Conservation (phyloP, 176 grass and related monocot species). For the Zizania latifolia region DNA sequence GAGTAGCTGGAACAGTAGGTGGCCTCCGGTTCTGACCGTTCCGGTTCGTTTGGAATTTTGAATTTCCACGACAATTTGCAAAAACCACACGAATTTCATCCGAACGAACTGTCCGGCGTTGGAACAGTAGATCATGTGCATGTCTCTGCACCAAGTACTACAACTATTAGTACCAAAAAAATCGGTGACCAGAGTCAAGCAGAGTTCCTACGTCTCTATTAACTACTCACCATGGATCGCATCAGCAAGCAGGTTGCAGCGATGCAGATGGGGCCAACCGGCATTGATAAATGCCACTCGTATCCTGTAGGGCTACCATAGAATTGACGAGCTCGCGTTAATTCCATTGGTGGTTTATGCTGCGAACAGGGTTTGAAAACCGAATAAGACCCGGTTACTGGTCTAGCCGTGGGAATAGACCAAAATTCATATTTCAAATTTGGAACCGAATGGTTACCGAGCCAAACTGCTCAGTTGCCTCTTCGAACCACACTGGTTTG, state of each 20-base stretch:
- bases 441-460: no score
- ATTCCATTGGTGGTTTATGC: no score
- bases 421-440: no score
- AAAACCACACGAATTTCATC: not conserved
- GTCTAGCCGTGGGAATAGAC: no score
- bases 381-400: no score
- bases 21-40: not conserved
- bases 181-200: conserved; percentile 33
- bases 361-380: no score
- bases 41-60: not conserved
- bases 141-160: not conserved
- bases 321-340: no score
- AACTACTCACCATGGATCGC: conserved; percentile 17
- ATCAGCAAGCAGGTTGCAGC: not conserved
- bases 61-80: not conserved
- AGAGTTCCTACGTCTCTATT: conserved; percentile 4
- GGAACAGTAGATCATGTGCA: not conserved
- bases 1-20: not conserved
- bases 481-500: no score
- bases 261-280: not conserved
- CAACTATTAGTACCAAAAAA: not conserved
- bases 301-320: no score
- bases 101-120: not conserved
- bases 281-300: conserved; percentile 1
- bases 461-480: no score